Conservation (phyloP, 805 yeast species). For the Barnettozyma salicaria region DNA sequence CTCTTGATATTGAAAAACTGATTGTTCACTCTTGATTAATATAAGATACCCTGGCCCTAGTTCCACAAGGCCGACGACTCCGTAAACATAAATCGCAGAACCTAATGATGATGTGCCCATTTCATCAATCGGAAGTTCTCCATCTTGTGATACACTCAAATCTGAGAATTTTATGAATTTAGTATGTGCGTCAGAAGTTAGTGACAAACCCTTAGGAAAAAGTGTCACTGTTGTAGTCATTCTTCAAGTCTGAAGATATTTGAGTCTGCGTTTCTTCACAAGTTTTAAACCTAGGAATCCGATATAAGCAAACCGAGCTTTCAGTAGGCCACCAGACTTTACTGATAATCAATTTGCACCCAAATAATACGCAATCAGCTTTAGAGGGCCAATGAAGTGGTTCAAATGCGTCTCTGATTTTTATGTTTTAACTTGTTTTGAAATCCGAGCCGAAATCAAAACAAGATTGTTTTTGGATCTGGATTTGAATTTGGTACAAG, state of each 20-base stretch:
- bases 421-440: too few species aligned
- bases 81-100: slow-evolving; percentile 6
- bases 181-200: slow-evolving; percentile 3
- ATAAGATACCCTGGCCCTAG: slow-evolving; percentile 26
- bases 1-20: slow-evolving; percentile 13
- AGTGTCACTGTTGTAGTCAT: slow-evolving; percentile 10
- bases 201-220: slow-evolving; percentile 11
- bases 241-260: neutral
- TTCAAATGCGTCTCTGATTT: too few species aligned
- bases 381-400: too few species aligned
- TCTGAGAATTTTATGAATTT: slow-evolving; percentile 6
- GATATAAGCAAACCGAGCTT: slow-evolving; percentile 3
- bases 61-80: slow-evolving; percentile 20
- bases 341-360: too few species aligned
- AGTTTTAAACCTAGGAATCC: too few species aligned
- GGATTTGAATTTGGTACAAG: too few species aligned
- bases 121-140: neutral
- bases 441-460: too few species aligned
- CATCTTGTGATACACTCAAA: slow-evolving; percentile 1
- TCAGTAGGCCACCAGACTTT: too few species aligned
- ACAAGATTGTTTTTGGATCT: too few species aligned
- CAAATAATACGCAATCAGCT: too few species aligned
- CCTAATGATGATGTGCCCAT: slow-evolving; percentile 6
- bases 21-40: slow-evolving; percentile 12
- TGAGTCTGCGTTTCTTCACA: too few species aligned